These are phyloP conservation scores for Euphorbia celastroides DNA, from an alignment of 441 rosid species.

Conservation along the genomic window DNA sequence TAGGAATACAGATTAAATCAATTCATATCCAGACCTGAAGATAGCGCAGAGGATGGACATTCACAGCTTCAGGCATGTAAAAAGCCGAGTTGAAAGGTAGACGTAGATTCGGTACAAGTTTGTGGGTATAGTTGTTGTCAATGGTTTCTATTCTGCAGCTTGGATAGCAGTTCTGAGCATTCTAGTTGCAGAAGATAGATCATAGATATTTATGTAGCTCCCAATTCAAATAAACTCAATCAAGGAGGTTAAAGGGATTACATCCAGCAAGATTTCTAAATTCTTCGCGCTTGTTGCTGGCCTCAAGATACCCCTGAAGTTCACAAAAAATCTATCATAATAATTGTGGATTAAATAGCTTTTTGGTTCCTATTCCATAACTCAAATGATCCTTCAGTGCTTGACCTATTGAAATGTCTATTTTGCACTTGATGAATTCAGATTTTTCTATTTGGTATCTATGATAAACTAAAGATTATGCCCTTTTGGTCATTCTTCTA, in stretches of 20 bases:
- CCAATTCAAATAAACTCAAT: slow-evolving; percentile 14
- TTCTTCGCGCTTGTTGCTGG: slow-evolving; percentile 74
- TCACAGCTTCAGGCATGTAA: slow-evolving; percentile 82
- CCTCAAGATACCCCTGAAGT: slow-evolving; percentile 79
- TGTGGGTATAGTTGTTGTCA: slow-evolving; percentile 46
- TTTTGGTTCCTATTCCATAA: too few species aligned
- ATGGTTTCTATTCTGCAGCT: slow-evolving; percentile 68
- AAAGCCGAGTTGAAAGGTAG: slow-evolving; percentile 64
- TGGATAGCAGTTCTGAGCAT: slow-evolving; percentile 69
- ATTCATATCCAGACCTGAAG: slow-evolving; percentile 47
- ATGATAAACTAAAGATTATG: too few species aligned
- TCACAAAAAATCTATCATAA: slow-evolving; percentile 9
- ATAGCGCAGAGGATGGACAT: slow-evolving; percentile 64
- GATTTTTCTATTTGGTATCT: too few species aligned
- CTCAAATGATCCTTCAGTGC: too few species aligned
- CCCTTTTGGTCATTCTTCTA: too few species aligned
- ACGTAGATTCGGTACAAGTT: slow-evolving; percentile 53
- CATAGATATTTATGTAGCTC: slow-evolving; percentile 12
- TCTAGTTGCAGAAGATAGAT: slow-evolving; percentile 43
- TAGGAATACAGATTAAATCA: not conserved
- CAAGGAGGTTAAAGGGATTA: slow-evolving; percentile 29
- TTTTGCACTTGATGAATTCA: too few species aligned
- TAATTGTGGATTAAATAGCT: too few species aligned
- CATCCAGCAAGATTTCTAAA: slow-evolving; percentile 48
- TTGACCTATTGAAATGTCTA: too few species aligned